Evolutionary conservation across 208 protist species (phyloP).

Genomic region (Trypanosoma congolense): DNA sequence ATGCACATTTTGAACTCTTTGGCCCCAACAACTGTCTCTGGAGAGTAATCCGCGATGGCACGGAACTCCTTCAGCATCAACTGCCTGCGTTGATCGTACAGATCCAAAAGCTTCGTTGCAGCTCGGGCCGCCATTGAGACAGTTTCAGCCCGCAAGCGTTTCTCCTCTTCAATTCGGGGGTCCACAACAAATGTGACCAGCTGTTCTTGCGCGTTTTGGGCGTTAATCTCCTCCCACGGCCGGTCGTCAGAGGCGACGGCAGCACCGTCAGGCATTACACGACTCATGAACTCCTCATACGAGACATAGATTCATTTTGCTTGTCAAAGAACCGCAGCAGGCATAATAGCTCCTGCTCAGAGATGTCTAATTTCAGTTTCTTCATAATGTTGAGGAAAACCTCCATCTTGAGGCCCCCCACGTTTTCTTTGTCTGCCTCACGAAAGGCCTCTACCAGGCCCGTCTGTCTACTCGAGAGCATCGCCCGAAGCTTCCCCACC

Average conservation of each 20-base stretch:
- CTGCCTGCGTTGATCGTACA: constrained; percentile 81
- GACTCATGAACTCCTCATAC: constrained; percentile 82
- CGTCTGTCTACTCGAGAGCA: constrained; percentile 71
- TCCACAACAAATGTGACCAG: constrained; percentile 60
- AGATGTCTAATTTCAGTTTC: constrained; percentile 61
- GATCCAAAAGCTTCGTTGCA: constrained; percentile 62
- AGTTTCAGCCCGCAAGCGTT: constrained; percentile 27
- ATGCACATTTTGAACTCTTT: constrained; percentile 85
- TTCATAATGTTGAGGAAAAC: constrained; percentile 76
- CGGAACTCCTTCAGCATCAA: constrained; percentile 88
- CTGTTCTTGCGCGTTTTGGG: constrained; percentile 51
- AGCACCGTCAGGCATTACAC: constrained; percentile 72
- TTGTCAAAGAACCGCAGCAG: constrained; percentile 91
- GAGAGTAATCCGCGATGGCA: constrained; percentile 81
- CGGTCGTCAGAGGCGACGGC: constrained; percentile 57
- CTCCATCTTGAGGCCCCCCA: constrained; percentile 64
- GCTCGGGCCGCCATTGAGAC: constrained; percentile 41
- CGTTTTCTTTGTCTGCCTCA: constrained; percentile 51
- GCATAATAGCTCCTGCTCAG: constrained; percentile 89
- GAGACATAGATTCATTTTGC: constrained; percentile 87
- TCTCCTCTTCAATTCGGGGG: constrained; percentile 50
- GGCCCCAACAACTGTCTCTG: constrained; percentile 77
- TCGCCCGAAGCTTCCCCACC: constrained; percentile 83
- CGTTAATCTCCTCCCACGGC: constrained; percentile 70
- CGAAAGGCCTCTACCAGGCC: constrained; percentile 81